Evolutionary conservation across 768 basidiomycete species (phyloP).

Genomic region (Tylopilus subfusipes): DNA sequence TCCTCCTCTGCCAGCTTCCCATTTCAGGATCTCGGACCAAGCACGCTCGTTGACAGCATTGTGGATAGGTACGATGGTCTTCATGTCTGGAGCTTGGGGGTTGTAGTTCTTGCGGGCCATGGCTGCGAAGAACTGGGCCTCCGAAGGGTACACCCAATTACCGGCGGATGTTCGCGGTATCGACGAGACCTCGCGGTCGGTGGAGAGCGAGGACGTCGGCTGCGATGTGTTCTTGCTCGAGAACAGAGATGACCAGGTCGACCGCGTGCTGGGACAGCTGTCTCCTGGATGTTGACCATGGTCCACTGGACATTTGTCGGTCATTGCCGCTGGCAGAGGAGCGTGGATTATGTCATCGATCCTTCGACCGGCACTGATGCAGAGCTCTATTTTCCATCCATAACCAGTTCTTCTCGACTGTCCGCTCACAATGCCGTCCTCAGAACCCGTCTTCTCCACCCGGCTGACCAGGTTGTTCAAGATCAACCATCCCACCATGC

Average conservation of each 20-base stretch:
- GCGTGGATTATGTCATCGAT: conserved; percentile 18
- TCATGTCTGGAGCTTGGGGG: conserved; percentile 87
- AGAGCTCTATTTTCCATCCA: background rate
- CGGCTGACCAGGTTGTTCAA: conserved; percentile 73
- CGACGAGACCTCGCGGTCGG: conserved; percentile 77
- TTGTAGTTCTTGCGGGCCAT: conserved; percentile 94
- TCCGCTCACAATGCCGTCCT: conserved; percentile 55
- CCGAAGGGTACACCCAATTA: conserved; percentile 98
- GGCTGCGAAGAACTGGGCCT: conserved; percentile 97
- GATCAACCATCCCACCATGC: conserved; percentile 81
- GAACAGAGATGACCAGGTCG: conserved; percentile 40
- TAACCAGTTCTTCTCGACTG: background rate
- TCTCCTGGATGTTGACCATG: conserved; percentile 33
- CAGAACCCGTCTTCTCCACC: conserved; percentile 61
- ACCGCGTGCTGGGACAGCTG: conserved; percentile 51
- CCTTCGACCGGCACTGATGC: background rate
- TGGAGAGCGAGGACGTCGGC: conserved; percentile 46
- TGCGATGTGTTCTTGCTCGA: conserved; percentile 9
- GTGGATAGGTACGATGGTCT: conserved; percentile 94
- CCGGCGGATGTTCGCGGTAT: conserved; percentile 72
- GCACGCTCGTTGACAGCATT: conserved; percentile 97
- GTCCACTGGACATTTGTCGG: conserved; percentile 49
- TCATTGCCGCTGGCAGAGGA: conserved; percentile 12
- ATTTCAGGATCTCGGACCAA: conserved; percentile 77
- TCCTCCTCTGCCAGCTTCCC: conserved; percentile 80